Evolutionary conservation across 2,329 filamentous ascomycete genomes (phyloP), one percentile per base, ranked within the genome.

Genomic region (Xylaria sp.): DNA sequence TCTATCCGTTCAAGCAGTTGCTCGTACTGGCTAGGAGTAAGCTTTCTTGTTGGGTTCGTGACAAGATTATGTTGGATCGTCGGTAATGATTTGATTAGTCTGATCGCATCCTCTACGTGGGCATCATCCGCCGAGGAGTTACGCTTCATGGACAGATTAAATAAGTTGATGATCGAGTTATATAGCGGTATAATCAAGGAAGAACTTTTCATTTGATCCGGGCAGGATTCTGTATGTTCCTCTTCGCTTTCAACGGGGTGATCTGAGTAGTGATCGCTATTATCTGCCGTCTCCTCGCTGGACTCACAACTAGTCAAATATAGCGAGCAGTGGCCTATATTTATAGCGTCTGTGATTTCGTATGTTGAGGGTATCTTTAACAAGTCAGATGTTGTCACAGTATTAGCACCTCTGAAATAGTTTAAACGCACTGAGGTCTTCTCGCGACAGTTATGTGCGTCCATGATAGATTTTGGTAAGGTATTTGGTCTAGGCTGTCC

Each of bases 41-140:
- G 52, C 51, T 18, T 64, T 41, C 54, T 64, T 41, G 31, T 64
- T 51, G 28, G 52, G 15, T 31, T 64, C 12, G 37, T 41, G 44
- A 58, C 12, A 51, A 28, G 20, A 64, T 44, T 31, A 51, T 41
- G 8, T 57, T 52, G 51, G 13, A 58, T 64, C 41, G 52, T 64
- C 18, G 62, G 62, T 8, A 64, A 31, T 31, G 52, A 58, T 58
- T 31, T 64, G 52, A 64, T 64, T 31, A 64, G 15, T 41, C 44
- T 64, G 31, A 64, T 64, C 52, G 54, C 41, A 41, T 44, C 31
- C 44, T 58, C 41, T 58, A 64, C 62, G 52, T 52, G 54, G 52
- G 52, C 44, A 64, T 57, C 31, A 64, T 57, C 41, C 41, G 41
- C 62, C 62, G 41, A 52, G 34, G 62, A 64, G 52, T 41, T 51